Evolutionary conservation across 2,329 filamentous ascomycete genomes (phyloP).

Genomic region (Stachybotrys echinatus): DNA sequence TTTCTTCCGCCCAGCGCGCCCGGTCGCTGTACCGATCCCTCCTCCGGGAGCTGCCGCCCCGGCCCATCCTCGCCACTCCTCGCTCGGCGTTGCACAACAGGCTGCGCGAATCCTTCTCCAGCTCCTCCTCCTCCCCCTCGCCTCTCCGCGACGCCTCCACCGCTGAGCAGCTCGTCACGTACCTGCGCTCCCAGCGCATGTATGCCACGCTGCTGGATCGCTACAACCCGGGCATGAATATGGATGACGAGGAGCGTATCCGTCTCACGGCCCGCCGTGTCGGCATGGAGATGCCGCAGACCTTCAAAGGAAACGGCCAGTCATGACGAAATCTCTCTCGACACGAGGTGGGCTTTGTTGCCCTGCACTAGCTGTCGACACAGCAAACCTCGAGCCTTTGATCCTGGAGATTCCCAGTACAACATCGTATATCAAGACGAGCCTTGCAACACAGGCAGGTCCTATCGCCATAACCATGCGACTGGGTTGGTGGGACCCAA

Average conservation of each 20-base stretch:
- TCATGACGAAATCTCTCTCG: too few relatives aligned
- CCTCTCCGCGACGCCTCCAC: slow-evolving; percentile 19
- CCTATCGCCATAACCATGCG: too few relatives aligned
- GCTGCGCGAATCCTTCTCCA: slow-evolving; percentile 34
- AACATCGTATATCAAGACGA: too few relatives aligned
- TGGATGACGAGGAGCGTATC: slow-evolving; percentile 81
- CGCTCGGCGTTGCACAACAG: slow-evolving; percentile 47
- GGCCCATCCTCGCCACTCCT: slow-evolving; percentile 46
- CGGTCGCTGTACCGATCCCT: slow-evolving; percentile 83
- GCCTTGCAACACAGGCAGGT: too few relatives aligned
- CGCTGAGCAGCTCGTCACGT: slow-evolving; percentile 74
- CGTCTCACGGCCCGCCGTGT: slow-evolving; percentile 79
- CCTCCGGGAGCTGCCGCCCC: slow-evolving; percentile 81
- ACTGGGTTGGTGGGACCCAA: too few relatives aligned
- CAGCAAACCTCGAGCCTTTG: too few relatives aligned
- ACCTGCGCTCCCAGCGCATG: slow-evolving; percentile 77
- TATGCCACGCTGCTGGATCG: slow-evolving; percentile 79
- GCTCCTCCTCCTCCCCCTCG: slow-evolving; percentile 31
- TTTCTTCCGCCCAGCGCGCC: slow-evolving; percentile 39
- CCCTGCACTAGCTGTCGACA: too few relatives aligned
- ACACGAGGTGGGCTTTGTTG: not conserved
- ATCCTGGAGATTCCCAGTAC: too few relatives aligned
- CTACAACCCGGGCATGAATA: slow-evolving; percentile 89
- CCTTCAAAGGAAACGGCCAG: slow-evolving; percentile 31
- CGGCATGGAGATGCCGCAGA: slow-evolving; percentile 79